Base-by-base conservation (phyloP, 345 rosid genomes). In the Gossypioides kirkii region DNA sequence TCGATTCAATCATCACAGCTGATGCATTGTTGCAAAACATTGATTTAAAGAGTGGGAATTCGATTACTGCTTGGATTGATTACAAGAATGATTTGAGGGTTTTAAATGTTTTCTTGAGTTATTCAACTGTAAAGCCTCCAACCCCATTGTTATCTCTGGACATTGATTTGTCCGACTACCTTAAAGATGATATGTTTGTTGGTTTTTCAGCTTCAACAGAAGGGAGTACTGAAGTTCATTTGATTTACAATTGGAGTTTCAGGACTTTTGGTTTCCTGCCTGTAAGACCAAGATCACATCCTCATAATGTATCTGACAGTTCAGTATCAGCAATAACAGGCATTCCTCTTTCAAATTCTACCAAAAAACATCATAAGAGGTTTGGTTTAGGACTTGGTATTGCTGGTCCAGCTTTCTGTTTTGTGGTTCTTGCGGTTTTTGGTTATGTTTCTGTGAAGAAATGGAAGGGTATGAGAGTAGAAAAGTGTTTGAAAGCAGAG, bases 181-280 rank as follows among this genome's bases (percentile, higher is more conserved):
- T 91, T 38, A 82, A 83, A 55, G 89, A 84, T 61, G 74, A 56
- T 52, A 86, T 85, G 91, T 90, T 84, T 45, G 92, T 83, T 38
- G 99, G 99, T 6, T 93, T 96, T 77, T 87, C 99, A 0, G 99
- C 91, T 36, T 91, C 99, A 41, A 93, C 95, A 1, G 99, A 96
- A 82, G 96, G 98, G 50, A 93, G 96, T 72, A 93, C 99, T 4
- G 98, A 93, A 86, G 76, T 89, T 76, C 99, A 96, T 79, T 71
- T 84, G 75, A 80, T 96, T 20, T 70, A 82, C 72, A 90, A 76
- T 67, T 93, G 99, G 99, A 90, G 88, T 74, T 93, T 96, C 79
- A 74, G 61, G 70, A 89, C 91, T 4, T 86, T 77, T 11, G 96
- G 94, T 11, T 90, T 91, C 74, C 72, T 73, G 77, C 90, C 96